Evolutionary conservation across 352 stramenopile species (phyloP).

Genomic region (Phytophthora parvispora): DNA sequence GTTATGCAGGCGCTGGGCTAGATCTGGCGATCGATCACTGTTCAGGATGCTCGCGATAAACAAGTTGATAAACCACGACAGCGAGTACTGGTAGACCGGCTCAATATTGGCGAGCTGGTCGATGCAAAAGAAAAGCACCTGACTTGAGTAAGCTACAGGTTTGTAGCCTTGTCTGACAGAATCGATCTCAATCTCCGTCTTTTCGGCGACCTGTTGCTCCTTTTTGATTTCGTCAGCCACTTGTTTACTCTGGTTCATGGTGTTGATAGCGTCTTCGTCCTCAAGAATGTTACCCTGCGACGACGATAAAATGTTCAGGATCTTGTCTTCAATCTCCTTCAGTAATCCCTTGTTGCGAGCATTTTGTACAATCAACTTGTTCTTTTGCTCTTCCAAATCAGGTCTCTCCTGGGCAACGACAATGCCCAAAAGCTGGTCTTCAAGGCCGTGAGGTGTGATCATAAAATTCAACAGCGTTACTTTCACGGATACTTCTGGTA

Average conservation of each 20-base stretch:
- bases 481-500: constrained; percentile 95
- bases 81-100: constrained; percentile 94
- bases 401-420: constrained; percentile 94
- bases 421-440: constrained; percentile 94
- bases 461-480: constrained; percentile 97
- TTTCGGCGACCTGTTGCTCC: constrained; percentile 92
- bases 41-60: constrained; percentile 92
- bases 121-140: constrained; percentile 97
- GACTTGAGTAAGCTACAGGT: constrained; percentile 90
- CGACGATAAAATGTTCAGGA: constrained; percentile 93
- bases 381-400: constrained; percentile 95
- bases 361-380: constrained; percentile 93
- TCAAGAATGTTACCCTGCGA: constrained; percentile 96
- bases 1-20: constrained; percentile 83
- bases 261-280: constrained; percentile 94
- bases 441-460: constrained; percentile 94
- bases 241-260: constrained; percentile 92
- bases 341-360: constrained; percentile 93
- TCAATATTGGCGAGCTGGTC: constrained; percentile 95
- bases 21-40: constrained; percentile 81
- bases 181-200: constrained; percentile 94
- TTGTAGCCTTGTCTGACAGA: constrained; percentile 89
- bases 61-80: constrained; percentile 95
- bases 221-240: constrained; percentile 95
- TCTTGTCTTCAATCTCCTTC: constrained; percentile 96